Percentiles rank a stretch among this genome's conserved stretches.
Evolutionary conservation across 371 early-diverging fungal species (phyloP).

Genomic region (Mortierella sp.): DNA sequence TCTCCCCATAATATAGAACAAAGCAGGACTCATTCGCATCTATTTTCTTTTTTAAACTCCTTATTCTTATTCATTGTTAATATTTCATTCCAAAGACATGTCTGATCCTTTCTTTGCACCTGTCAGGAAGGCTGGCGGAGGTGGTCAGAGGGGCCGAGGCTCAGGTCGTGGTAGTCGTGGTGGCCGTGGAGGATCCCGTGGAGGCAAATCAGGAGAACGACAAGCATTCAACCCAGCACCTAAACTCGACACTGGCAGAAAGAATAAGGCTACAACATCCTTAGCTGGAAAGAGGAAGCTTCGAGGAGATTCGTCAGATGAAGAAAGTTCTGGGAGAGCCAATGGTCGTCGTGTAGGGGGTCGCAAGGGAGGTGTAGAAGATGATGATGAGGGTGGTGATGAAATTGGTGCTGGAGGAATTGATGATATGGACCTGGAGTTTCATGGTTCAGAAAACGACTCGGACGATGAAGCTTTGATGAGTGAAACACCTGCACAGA

Average conservation of each 20-base stretch:
- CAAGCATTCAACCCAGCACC: slow-evolving; percentile 40
- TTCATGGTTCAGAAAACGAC: slow-evolving; percentile 60
- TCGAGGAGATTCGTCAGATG: slow-evolving; percentile 46
- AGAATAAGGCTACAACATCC: slow-evolving; percentile 37
- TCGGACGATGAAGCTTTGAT: slow-evolving; percentile 69
- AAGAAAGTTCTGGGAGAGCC: slow-evolving; percentile 11
- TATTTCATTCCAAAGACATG: slow-evolving; percentile 20
- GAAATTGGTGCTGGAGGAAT: slow-evolving; percentile 67
- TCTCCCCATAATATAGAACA: background rate
- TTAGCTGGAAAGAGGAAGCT: slow-evolving; percentile 51
- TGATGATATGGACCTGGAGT: slow-evolving; percentile 63
- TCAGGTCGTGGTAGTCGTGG: slow-evolving; percentile 13
- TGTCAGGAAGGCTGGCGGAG: slow-evolving; percentile 40
- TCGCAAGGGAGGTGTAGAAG: slow-evolving; percentile 48
- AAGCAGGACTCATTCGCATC: background rate
- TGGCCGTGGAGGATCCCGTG: slow-evolving; percentile 15
- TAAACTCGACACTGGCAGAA: slow-evolving; percentile 47
- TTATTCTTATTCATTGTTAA: slow-evolving; percentile 2
- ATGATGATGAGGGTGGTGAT: slow-evolving; percentile 63
- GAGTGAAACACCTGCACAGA: slow-evolving; percentile 91
- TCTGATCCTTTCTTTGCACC: slow-evolving; percentile 57
- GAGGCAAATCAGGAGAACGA: slow-evolving; percentile 23
- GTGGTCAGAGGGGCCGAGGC: slow-evolving; percentile 19
- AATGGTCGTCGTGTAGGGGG: slow-evolving; percentile 9
- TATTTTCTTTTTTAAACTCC: background rate